Evolutionary conservation across 164 flowering plant genomes (phyloP), one percentile per base, ranked within the genome.

Genomic region (Kalanchoe fedtschenkoi): DNA sequence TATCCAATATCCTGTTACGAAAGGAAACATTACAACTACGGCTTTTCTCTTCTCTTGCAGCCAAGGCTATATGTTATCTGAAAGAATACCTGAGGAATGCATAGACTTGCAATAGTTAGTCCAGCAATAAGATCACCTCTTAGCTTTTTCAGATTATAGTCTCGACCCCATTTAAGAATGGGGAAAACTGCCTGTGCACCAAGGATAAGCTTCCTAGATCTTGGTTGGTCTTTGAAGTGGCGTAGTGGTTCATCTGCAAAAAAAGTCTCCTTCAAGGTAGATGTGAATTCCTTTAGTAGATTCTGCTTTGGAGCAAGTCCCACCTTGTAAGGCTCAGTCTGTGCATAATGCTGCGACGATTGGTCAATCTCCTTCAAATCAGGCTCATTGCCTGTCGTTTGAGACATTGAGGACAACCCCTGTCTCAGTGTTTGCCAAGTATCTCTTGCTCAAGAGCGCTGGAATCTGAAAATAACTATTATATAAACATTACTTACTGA

Each of bases 41-140:
- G n/a, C n/a, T n/a, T n/a, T n/a, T n/a, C n/a, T n/a, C n/a, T n/a
- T n/a, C n/a, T n/a, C n/a, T n/a, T n/a, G n/a, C n/a, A n/a, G n/a
- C n/a, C n/a, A n/a, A n/a, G n/a, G n/a, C n/a, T n/a, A n/a, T n/a
- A n/a, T n/a, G n/a, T n/a, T n/a, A n/a, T n/a, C n/a, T n/a, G n/a
- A n/a, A n/a, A n/a, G n/a, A n/a, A n/a, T n/a, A 86, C 89, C 89
- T 88, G 96, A 71, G 96, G 96, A 65, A 88, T 86, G 72, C 85
- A 80, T 43, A 88, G 85, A 71, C 90, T 88, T 15, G 96, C 96
- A 72, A 89, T 89, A 59, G 92, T 86, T 58, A 89, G 79, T 26
- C 96, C 96, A 10, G 92, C 75, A 63, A 89, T 71, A 16, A 89
- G 54, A 69, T 89, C 96, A 24, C 96, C 89, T 76, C 68, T 77